Base-by-base conservation (phyloP, 768 basidiomycete genomes). In the Rhizopogon rudus region DNA sequence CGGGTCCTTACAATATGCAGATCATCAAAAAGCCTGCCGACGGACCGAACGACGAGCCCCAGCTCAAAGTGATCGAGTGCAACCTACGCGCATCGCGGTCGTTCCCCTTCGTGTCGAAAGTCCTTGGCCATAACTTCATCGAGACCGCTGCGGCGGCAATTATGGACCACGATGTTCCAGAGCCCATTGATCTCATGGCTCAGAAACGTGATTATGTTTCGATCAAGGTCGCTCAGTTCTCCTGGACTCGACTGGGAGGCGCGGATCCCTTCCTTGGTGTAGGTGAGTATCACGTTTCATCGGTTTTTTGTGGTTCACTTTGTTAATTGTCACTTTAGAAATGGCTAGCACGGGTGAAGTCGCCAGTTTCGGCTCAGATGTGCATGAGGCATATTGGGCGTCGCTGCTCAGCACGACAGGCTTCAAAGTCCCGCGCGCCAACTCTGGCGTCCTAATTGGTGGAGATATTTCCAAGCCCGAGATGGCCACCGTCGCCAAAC, bases 1-100 rank as follows among this genome's bases (percentile, higher is more conserved):
- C 93, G 28, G 97, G 97, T 37, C 97, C 97, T 6, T 99, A 86
- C 86, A 99, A 99, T 72, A 99, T 99, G 95, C 97, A 99, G 72
- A 83, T 99, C 70, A 98, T 99, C 75, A 84, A 90, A 68, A 92
- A 93, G 69, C 71, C 81, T 2, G 76, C 77, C 5, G 77, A 77
- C 22, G 67, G 70, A 14, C 74, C 71, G 3, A 73, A 80, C 51
- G 78, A 84, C 56, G 77, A 83, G 25, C 73, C 85, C 10, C 81
- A 84, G 54, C 83, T 98, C 61, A 98, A 96, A 77, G 97, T 98
- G 60, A 99, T 99, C 61, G 97, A 99, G 72, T 99, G 97, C 73
- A 99, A 99, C 72, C 77, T 98, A 35, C 91, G 97, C 55, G 97
- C 97, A 14, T 98, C 96, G 25, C 87, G 97, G 20, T 96, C 93